phyloP scores from a whole-genome alignment of 2,329 filamentous ascomycete species.

The Beauveria australis region DNA sequence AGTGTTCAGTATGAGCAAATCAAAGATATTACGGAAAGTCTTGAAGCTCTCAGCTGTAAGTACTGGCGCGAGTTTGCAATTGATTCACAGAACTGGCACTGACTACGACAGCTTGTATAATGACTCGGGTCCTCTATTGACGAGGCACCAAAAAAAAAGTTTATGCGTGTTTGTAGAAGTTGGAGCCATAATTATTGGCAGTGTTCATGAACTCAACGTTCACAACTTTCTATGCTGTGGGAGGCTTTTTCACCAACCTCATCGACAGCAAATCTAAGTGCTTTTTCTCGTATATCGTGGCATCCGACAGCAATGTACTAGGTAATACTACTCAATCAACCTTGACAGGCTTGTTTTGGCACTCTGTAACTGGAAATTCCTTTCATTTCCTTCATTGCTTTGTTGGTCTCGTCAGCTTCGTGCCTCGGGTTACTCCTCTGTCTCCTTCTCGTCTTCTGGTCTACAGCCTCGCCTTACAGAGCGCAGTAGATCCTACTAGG shows the following conservation, averaged over 20 bases:
- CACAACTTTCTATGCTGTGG: neutral
- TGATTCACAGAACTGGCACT: neutral
- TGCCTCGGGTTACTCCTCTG: no score
- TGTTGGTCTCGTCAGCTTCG: no score
- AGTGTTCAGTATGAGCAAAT: slow-evolving; percentile 73
- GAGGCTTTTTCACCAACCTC: neutral
- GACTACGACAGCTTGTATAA: slow-evolving; percentile 30
- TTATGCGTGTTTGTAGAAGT: neutral
- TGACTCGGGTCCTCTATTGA: slow-evolving; percentile 41
- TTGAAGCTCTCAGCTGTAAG: slow-evolving; percentile 76
- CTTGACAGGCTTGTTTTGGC: neutral
- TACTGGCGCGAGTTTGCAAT: slow-evolving; percentile 2
- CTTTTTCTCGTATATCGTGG: neutral
- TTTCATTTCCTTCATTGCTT: no score
- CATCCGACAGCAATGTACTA: neutral
- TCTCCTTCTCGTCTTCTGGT: no score
- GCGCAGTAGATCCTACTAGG: no score
- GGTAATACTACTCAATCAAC: neutral
- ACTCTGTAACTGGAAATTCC: no score
- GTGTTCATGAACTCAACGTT: slow-evolving; percentile 4
- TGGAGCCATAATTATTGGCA: neutral
- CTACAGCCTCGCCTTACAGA: no score
- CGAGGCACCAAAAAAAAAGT: neutral
- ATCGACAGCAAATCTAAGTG: neutral
- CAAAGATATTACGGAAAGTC: slow-evolving; percentile 72